Percentiles rank a stretch among this genome's conserved stretches.
These are phyloP conservation scores for Themeda triandra DNA, from an alignment of 176 grass and related monocot species.

Conservation along the genomic window DNA sequence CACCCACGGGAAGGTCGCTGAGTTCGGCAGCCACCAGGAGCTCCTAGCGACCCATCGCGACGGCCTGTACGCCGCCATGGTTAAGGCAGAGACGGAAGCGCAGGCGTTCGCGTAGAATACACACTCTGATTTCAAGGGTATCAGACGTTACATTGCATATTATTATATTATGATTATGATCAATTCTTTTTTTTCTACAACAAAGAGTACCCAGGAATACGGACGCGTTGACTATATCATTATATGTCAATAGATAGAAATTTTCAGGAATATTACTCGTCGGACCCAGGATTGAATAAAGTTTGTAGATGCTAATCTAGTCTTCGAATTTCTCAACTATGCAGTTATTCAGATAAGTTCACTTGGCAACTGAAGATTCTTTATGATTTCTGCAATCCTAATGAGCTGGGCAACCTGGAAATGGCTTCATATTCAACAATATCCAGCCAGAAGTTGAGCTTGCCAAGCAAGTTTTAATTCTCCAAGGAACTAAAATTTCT, in stretches of 20 bases:
- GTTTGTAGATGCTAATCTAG: neutral
- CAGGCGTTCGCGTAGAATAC: constrained; percentile 42
- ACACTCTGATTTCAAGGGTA: too few relatives aligned
- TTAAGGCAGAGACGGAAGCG: constrained; percentile 45
- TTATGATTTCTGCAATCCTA: too few relatives aligned
- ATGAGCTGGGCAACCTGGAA: too few relatives aligned
- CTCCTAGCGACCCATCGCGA: constrained; percentile 14
- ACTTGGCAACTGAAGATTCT: too few relatives aligned
- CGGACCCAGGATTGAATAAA: neutral
- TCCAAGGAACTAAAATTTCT: too few relatives aligned
- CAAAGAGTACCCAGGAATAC: neutral
- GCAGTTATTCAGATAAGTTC: too few relatives aligned
- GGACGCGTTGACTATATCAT: neutral
- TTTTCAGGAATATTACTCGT: neutral
- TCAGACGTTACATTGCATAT: neutral
- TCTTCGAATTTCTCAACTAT: neutral
- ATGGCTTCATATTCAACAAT: too few relatives aligned
- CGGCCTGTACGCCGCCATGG: constrained; percentile 53
- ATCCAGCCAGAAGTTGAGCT: too few relatives aligned
- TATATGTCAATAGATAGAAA: neutral
- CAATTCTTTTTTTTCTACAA: neutral
- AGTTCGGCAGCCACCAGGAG: constrained; percentile 4
- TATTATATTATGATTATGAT: neutral
- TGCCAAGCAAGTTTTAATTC: too few relatives aligned
- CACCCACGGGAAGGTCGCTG: neutral